Evolutionary conservation across 768 basidiomycete species (phyloP).

Genomic region (Porpolomopsis calyptriformis): DNA sequence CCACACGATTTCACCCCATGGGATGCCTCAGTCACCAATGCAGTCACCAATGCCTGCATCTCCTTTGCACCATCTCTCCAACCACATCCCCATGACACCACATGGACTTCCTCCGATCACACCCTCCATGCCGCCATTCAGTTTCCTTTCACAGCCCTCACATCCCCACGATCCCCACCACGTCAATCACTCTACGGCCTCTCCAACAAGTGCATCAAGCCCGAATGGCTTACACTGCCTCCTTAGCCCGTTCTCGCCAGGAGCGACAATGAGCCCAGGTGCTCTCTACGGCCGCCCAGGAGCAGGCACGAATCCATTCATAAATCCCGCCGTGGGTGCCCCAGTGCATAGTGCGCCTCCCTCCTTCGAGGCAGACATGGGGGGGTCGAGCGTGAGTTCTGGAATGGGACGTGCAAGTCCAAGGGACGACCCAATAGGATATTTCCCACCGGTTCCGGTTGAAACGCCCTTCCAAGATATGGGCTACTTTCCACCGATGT

Average conservation of each 20-base stretch:
- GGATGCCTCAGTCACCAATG: constrained; percentile 15
- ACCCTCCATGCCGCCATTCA: constrained; percentile 95
- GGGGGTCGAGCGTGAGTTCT: constrained; percentile 14
- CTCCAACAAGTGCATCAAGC: constrained; percentile 5
- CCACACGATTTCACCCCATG: constrained; percentile 21
- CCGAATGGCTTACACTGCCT: constrained; percentile 10
- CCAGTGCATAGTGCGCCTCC: constrained; percentile 27
- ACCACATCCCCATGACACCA: constrained; percentile 48
- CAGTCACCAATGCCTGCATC: constrained; percentile 24
- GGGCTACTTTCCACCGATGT: constrained; percentile 2
- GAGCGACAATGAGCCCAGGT: constrained; percentile 61
- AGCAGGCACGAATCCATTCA: constrained; percentile 28
- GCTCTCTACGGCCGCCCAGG: constrained; percentile 58
- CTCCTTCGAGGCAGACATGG: constrained; percentile 3
- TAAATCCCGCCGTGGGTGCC: constrained; percentile 38
- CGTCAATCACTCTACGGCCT: constrained; percentile 8
- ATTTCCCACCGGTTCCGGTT: constrained; percentile 12
- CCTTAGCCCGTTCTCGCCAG: constrained; percentile 50
- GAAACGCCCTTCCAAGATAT: neutral
- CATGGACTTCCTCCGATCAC: constrained; percentile 85
- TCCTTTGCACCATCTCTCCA: constrained; percentile 29
- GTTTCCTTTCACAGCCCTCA: constrained; percentile 49
- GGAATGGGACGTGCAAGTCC: constrained; percentile 28
- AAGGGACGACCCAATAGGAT: constrained; percentile 14
- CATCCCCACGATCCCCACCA: constrained; percentile 8